These are phyloP conservation scores for Ajuga reptans DNA, from an alignment of 305 asterid genomes.

Conservation along the genomic window DNA sequence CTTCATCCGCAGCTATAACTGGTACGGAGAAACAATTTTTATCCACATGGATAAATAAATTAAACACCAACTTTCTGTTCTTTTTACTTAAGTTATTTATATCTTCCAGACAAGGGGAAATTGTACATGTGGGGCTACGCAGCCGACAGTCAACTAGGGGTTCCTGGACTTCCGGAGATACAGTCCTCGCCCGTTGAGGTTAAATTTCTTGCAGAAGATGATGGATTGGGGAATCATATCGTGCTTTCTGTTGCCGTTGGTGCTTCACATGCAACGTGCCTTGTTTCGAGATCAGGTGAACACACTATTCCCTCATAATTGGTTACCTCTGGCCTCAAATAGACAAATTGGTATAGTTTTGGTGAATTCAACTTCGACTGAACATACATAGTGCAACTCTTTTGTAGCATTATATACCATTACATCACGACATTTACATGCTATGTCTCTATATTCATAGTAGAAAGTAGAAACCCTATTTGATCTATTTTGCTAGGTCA, in stretches of 20 bases:
- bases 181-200: conserved; percentile 75
- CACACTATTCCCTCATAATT: background rate
- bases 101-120: conserved; percentile 60
- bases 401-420: background rate
- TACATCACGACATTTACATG: too few relatives aligned
- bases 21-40: conserved; percentile 37
- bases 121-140: conserved; percentile 92
- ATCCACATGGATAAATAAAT: background rate
- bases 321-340: background rate
- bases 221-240: conserved; percentile 45
- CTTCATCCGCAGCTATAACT: conserved; percentile 87
- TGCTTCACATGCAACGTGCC: conserved; percentile 88
- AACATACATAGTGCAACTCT: background rate
- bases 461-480: too few relatives aligned
- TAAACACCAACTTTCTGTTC: background rate
- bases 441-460: too few relatives aligned
- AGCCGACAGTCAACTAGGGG: conserved; percentile 74
- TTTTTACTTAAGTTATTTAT: background rate
- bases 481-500: too few relatives aligned
- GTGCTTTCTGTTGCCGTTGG: conserved; percentile 70
- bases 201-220: conserved; percentile 64
- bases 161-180: conserved; percentile 75
- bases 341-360: background rate
- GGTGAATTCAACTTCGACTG: background rate
- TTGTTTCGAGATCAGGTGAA: conserved; percentile 47